Evolutionary conservation across 1,139 yeast species (phyloP), one percentile per base, ranked within the genome.

Genomic region (Nakaseomyces kungkrabaensis): DNA sequence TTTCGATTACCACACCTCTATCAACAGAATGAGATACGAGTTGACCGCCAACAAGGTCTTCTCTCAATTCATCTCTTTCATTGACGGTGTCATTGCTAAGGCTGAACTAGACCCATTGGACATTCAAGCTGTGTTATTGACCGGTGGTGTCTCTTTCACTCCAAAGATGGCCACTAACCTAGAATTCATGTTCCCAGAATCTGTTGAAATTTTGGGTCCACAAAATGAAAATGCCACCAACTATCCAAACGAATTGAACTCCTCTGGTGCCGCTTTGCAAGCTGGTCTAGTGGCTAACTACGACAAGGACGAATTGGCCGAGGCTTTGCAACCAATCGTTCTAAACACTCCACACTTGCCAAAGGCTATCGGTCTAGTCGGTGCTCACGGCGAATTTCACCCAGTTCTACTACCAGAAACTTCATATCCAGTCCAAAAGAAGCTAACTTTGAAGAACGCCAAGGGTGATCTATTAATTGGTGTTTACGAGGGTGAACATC

Each of bases 191-290:
- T 90, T 92, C 80, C 90, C 94, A 55, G 95, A 86, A 68, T 68
- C 83, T 52, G 87, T 95, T 51, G 76, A 70, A 50, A 77, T 90
- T 51, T 75, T 82, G 55, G 82, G 97, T 27, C 96, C 97, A 58
- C 74, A 78, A 53, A 89, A 84, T 67, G 59, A 85, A 56, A 85
- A 85, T 70, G 89, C 95, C 51, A 66, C 84, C 54, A 81, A 85
- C 73, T 58, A 64, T 52, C 97, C 99, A 54, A 81, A 87, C 62
- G 98, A 94, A 73, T 77, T 89, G 64, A 76, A 85, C 58, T 83
- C 95, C 58, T 85, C 95, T 67, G 99, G 99, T 72, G 95, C 96
- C 55, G 97, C 98, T 53, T 78, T 92, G 67, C 98, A 94, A 76
- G 98, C 97, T 48, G 81, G 96, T 42, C 74, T 94, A 67, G 77